Conservation (phyloP, 2,329 filamentous ascomycete species). For the Fusarium piperis region DNA sequence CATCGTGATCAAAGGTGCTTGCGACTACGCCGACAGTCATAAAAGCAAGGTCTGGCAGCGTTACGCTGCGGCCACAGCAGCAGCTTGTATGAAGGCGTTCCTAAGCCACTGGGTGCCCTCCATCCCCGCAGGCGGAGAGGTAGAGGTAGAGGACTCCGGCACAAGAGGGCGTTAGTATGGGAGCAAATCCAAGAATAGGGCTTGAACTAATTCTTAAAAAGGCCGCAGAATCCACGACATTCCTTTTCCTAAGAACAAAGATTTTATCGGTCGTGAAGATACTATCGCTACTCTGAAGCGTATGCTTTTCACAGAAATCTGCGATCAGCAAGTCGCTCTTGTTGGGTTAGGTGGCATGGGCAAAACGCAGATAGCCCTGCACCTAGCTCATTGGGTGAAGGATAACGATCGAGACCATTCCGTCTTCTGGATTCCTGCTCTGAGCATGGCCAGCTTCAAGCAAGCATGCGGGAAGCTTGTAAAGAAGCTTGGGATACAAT, state of each 20-base stretch:
- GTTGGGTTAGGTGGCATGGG: slow-evolving; percentile 10
- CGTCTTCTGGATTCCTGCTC: slow-evolving; percentile 16
- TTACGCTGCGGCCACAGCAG: slow-evolving; percentile 24
- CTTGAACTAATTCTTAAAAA: neutral
- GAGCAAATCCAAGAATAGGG: no score
- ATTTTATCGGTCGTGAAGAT: neutral
- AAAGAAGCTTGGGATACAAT: neutral
- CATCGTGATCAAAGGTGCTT: slow-evolving; percentile 50
- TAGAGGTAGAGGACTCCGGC: no score
- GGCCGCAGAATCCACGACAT: neutral
- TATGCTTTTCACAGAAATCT: neutral
- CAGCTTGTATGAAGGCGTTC: slow-evolving; percentile 14
- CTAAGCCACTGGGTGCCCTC: neutral
- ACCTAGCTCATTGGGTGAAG: slow-evolving; percentile 10
- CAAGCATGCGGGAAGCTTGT: neutral
- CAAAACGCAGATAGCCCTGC: slow-evolving; percentile 26
- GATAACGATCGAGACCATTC: slow-evolving; percentile 4
- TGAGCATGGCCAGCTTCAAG: slow-evolving; percentile 11
- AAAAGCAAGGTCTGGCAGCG: slow-evolving; percentile 39
- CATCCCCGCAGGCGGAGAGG: neutral
- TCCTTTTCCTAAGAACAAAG: neutral
- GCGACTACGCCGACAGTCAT: slow-evolving; percentile 53
- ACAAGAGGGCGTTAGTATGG: no score
- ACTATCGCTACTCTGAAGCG: neutral
- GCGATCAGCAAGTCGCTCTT: neutral